phyloP scores from a whole-genome alignment of 495 filamentous ascomycete species.

The Immersiella caudata region DNA sequence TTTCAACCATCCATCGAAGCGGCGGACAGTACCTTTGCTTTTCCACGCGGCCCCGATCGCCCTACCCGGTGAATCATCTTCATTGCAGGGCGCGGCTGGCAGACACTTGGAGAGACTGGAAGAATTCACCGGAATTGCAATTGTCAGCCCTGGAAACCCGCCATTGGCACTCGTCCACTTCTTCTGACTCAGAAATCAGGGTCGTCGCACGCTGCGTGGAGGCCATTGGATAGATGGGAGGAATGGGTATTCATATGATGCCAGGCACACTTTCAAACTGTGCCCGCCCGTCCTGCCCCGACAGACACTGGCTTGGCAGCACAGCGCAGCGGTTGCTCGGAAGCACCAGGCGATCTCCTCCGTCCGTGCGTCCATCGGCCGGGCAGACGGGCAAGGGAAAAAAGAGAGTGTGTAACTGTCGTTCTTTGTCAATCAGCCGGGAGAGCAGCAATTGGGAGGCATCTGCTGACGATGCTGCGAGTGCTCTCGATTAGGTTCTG shows the following conservation, averaged over 20 bases:
- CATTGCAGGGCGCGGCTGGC: conserved; percentile 21
- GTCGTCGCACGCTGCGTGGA: not conserved
- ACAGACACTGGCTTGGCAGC: not conserved
- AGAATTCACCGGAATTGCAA: not conserved
- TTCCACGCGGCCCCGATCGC: conserved; percentile 17
- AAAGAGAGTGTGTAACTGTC: not conserved
- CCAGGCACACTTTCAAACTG: not conserved
- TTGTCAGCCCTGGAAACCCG: not conserved
- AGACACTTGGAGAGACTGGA: not conserved
- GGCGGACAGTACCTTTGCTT: not conserved
- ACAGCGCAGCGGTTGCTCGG: not conserved
- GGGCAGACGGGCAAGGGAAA: not conserved
- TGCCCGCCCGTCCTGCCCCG: not conserved
- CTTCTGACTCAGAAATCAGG: not conserved
- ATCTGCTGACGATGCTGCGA: not conserved
- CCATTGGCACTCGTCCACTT: not conserved
- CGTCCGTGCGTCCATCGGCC: not conserved
- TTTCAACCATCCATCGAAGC: not conserved
- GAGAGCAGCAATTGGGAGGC: not conserved
- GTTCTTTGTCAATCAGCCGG: not conserved
- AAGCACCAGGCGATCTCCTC: not conserved
- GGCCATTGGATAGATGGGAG: not conserved
- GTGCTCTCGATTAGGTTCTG: not conserved
- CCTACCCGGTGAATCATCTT: conserved; percentile 28
- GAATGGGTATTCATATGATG: not conserved